Evolutionary conservation across 1,284 basidiomycete genomes (phyloP).

Genomic region (Chondrostereum purpureum): DNA sequence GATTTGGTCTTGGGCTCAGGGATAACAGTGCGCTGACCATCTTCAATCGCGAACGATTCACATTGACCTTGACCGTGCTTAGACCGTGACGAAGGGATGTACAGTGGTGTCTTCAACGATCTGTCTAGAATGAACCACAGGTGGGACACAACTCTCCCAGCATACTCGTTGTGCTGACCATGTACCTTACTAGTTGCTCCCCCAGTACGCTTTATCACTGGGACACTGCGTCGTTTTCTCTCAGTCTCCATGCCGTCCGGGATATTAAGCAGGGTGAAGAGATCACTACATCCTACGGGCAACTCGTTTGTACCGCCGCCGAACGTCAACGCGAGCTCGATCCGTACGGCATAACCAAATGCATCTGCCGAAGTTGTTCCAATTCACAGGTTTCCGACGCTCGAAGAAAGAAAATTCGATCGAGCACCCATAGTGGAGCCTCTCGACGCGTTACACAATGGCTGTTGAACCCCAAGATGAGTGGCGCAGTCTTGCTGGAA

Average conservation of each 20-base stretch:
- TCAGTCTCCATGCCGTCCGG: constrained; percentile 21
- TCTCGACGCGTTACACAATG: neutral
- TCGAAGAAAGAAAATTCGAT: constrained; percentile 1
- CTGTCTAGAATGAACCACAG: constrained; percentile 14
- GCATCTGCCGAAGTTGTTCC: constrained; percentile 9
- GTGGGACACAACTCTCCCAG: constrained; percentile 2
- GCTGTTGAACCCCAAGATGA: neutral
- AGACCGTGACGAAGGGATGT: too few relatives aligned
- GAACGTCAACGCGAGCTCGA: constrained; percentile 1
- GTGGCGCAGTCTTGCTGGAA: neutral
- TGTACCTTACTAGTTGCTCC: constrained; percentile 19
- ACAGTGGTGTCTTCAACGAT: constrained; percentile 7
- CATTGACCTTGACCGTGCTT: too few relatives aligned
- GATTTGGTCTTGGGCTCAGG: neutral
- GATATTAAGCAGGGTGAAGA: constrained; percentile 27
- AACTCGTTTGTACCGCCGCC: constrained; percentile 5
- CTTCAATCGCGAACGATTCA: neutral
- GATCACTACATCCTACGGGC: constrained; percentile 18
- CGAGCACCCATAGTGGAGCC: neutral
- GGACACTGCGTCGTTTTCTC: constrained; percentile 22
- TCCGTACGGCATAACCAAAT: constrained; percentile 5
- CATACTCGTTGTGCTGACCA: neutral
- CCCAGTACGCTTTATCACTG: constrained; percentile 22
- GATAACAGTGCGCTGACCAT: neutral
- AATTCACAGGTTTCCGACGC: constrained; percentile 7